A percentile compares a stretch with the other conserved stretches of the same genome.
Evolutionary conservation across 257 asterid species (phyloP).

Genomic region (Euphrasia confusa): DNA sequence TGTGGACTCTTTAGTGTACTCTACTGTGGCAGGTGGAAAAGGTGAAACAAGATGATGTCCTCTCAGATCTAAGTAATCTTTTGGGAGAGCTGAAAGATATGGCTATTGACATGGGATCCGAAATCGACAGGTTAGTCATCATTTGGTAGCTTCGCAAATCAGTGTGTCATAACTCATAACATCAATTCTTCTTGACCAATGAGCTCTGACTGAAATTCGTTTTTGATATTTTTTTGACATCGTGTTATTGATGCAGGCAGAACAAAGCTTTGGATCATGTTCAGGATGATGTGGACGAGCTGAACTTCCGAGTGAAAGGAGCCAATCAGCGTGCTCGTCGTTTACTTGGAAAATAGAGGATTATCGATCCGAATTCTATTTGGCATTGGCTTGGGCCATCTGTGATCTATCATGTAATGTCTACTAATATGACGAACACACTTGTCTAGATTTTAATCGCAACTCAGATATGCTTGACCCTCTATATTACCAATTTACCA

Average conservation of each 20-base stretch:
- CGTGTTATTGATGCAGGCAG: slow-evolving; percentile 41
- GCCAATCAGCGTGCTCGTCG: slow-evolving; percentile 56
- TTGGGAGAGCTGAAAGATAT: slow-evolving; percentile 72
- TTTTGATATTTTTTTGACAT: background rate
- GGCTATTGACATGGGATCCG: slow-evolving; percentile 84
- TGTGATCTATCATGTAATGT: slow-evolving; percentile 13
- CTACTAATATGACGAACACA: slow-evolving; percentile 8
- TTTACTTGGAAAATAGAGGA: slow-evolving; percentile 49
- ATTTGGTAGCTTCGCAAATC: background rate
- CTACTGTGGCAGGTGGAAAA: slow-evolving; percentile 36
- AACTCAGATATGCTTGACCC: background rate
- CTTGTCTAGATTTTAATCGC: background rate
- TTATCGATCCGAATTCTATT: background rate
- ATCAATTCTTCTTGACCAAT: background rate
- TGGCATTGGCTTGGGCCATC: background rate
- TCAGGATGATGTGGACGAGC: slow-evolving; percentile 63
- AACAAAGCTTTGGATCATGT: slow-evolving; percentile 49
- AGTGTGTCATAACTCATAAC: background rate
- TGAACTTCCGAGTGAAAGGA: slow-evolving; percentile 51
- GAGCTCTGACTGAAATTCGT: background rate
- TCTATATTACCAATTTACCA: background rate
- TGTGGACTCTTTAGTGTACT: slow-evolving; percentile 10
- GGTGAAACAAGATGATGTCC: slow-evolving; percentile 62
- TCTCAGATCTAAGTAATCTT: slow-evolving; percentile 55
- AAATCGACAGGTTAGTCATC: slow-evolving; percentile 55